Conservation (phyloP, 768 basidiomycete genomes). For the Jaapia argillacea region DNA sequence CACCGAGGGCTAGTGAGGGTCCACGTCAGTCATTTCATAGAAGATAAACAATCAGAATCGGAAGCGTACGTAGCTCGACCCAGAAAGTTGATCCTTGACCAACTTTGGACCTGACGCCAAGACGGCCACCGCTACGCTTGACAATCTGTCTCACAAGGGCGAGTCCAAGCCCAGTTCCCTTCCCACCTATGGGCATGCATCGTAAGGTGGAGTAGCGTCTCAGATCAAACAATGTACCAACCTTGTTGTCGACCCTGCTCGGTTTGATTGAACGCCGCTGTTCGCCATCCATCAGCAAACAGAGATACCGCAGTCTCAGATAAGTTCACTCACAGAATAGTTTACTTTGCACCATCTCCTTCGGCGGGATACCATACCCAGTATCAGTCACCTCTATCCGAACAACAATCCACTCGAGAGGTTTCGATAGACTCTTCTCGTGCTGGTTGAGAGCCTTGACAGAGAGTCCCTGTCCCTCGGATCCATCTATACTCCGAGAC, state of each 20-base stretch:
- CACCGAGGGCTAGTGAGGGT: conserved; percentile 41
- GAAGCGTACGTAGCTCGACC: conserved; percentile 57
- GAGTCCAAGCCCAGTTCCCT: conserved; percentile 44
- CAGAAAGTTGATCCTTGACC: conserved; percentile 80
- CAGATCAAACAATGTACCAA: too few relatives aligned
- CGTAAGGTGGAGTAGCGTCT: background rate
- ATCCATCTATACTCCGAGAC: too few relatives aligned
- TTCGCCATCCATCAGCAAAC: background rate
- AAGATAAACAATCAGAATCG: background rate
- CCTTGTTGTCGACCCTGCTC: conserved; percentile 64
- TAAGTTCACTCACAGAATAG: conserved; percentile 50
- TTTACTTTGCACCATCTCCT: conserved; percentile 63
- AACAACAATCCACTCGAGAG: conserved; percentile 60
- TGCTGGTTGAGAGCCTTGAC: conserved; percentile 34
- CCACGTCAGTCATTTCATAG: too few relatives aligned
- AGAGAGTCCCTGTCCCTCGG: conserved; percentile 17
- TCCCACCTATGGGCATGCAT: conserved; percentile 33
- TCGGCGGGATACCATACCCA: conserved; percentile 48
- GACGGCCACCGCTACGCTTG: conserved; percentile 36
- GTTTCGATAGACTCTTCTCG: conserved; percentile 32
- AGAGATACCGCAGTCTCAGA: background rate
- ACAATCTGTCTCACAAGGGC: conserved; percentile 46
- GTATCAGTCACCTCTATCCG: conserved; percentile 80
- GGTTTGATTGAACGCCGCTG: conserved; percentile 72
- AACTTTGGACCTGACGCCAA: conserved; percentile 31